A percentile compares a stretch with the other conserved stretches of the same genome.
Conservation (phyloP, 1,284 basidiomycete species). For the Gastroboletus turbinatus region DNA sequence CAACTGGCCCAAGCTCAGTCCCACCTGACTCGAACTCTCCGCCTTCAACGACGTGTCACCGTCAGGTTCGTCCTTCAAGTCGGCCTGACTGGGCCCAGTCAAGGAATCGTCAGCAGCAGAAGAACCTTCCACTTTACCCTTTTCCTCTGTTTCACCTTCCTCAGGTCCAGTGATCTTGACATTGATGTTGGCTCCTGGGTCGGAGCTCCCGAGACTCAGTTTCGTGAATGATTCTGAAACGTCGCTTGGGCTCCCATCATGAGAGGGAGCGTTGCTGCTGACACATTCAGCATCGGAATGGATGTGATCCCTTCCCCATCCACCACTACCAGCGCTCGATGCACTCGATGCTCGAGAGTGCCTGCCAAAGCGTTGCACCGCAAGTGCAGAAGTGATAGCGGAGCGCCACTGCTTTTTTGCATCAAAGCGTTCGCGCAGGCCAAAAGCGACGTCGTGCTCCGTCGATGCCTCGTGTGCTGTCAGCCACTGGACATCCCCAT, state of each 20-base stretch:
- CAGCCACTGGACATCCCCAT: conserved; percentile 55
- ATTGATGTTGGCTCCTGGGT: conserved; percentile 28
- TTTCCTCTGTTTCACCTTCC: conserved; percentile 20
- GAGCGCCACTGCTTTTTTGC: conserved; percentile 66
- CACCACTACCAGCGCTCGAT: conserved; percentile 33
- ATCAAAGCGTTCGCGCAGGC: conserved; percentile 78
- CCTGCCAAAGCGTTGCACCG: conserved; percentile 52
- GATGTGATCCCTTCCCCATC: conserved; percentile 31
- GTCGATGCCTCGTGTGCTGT: conserved; percentile 56
- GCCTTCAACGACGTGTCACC: not conserved
- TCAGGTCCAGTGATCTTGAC: conserved; percentile 37
- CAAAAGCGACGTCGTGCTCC: conserved; percentile 69
- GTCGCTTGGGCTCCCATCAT: conserved; percentile 26
- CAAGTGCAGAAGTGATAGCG: conserved; percentile 65
- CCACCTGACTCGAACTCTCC: not conserved
- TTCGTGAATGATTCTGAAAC: conserved; percentile 25
- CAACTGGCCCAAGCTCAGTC: not conserved
- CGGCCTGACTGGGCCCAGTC: conserved; percentile 16
- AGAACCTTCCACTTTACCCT: conserved; percentile 26
- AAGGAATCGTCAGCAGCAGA: conserved; percentile 20
- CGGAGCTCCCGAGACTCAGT: conserved; percentile 27
- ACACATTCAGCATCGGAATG: conserved; percentile 11
- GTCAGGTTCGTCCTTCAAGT: conserved; percentile 11
- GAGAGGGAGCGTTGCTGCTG: conserved; percentile 10
- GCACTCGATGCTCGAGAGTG: conserved; percentile 32